Percentiles rank a stretch among this genome's conserved stretches.
Evolutionary conservation across 768 basidiomycete genomes (phyloP).

Genomic region (Pholiota conissans): DNA sequence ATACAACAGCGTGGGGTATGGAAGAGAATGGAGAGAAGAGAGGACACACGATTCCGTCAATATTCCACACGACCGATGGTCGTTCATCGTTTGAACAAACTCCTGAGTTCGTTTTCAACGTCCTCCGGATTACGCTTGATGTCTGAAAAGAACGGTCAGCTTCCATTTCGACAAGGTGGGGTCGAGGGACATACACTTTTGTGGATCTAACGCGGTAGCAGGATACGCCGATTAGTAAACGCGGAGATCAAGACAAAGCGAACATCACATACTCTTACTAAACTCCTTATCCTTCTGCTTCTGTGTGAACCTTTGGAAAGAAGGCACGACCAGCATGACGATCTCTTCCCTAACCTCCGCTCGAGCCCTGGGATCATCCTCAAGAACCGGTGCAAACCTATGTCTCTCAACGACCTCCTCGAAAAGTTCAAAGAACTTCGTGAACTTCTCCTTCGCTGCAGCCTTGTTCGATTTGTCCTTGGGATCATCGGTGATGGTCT

Average conservation of each 20-base stretch:
- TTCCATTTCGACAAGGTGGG: background rate
- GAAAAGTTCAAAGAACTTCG: constrained; percentile 75
- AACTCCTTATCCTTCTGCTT: constrained; percentile 81
- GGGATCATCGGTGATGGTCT: constrained; percentile 63
- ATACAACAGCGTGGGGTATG: background rate
- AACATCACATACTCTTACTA: constrained; percentile 65
- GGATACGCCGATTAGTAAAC: background rate
- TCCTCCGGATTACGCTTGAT: constrained; percentile 78
- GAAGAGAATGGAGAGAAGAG: background rate
- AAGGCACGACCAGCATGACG: constrained; percentile 74
- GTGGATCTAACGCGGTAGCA: constrained; percentile 51
- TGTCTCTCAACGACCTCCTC: constrained; percentile 83
- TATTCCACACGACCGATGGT: background rate
- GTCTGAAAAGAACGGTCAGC: constrained; percentile 40
- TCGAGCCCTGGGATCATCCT: constrained; percentile 65
- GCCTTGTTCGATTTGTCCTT: constrained; percentile 57
- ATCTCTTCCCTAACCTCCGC: constrained; percentile 69
- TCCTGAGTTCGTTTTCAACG: constrained; percentile 68
- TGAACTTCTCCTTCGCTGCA: constrained; percentile 80
- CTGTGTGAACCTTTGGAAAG: constrained; percentile 71
- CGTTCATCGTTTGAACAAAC: constrained; percentile 43
- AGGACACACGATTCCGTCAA: background rate
- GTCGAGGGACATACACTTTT: constrained; percentile 54
- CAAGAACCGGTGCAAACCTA: constrained; percentile 63
- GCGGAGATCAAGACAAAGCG: constrained; percentile 1